These are phyloP conservation scores for Lizonia empirigonia DNA, from an alignment of 2,329 filamentous ascomycete species.

Conservation along the genomic window DNA sequence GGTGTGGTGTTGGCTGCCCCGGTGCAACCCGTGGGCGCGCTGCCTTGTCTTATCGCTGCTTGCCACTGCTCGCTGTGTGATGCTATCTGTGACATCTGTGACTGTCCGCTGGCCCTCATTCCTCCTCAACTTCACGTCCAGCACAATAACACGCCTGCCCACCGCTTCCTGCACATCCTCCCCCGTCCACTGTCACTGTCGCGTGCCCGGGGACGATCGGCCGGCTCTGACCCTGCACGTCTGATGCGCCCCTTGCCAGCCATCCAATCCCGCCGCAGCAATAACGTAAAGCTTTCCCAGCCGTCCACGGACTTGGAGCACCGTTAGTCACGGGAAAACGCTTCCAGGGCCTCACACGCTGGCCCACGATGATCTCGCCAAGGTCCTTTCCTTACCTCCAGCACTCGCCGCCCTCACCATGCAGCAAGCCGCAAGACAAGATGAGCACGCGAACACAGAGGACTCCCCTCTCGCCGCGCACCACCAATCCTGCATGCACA, in stretches of 20 bases:
- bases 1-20: slow-evolving; percentile 7
- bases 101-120: too few relatives aligned
- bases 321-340: slow-evolving; percentile 35
- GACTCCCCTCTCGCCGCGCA: slow-evolving; percentile 23
- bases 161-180: background rate
- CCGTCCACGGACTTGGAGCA: slow-evolving; percentile 20
- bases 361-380: slow-evolving; percentile 52
- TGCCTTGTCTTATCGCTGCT: slow-evolving; percentile 19
- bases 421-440: slow-evolving; percentile 28
- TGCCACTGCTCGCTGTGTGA: slow-evolving; percentile 4
- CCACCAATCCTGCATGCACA: slow-evolving; percentile 19
- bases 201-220: slow-evolving; percentile 29
- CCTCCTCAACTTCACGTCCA: slow-evolving; percentile 1
- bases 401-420: slow-evolving; percentile 44
- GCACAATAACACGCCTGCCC: background rate
- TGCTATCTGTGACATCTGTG: too few relatives aligned
- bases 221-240: slow-evolving; percentile 34
- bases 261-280: slow-evolving; percentile 43
- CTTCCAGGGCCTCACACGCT: slow-evolving; percentile 23
- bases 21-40: slow-evolving; percentile 8
- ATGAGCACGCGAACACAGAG: slow-evolving; percentile 39
- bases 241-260: slow-evolving; percentile 33
- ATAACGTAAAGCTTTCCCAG: slow-evolving; percentile 46
- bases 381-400: slow-evolving; percentile 52
- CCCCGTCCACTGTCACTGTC: slow-evolving; percentile 11